A percentile compares a stretch with the other conserved stretches of the same genome.
Conservation (phyloP, 352 stramenopile genomes). For the Phytopythium vexans region DNA sequence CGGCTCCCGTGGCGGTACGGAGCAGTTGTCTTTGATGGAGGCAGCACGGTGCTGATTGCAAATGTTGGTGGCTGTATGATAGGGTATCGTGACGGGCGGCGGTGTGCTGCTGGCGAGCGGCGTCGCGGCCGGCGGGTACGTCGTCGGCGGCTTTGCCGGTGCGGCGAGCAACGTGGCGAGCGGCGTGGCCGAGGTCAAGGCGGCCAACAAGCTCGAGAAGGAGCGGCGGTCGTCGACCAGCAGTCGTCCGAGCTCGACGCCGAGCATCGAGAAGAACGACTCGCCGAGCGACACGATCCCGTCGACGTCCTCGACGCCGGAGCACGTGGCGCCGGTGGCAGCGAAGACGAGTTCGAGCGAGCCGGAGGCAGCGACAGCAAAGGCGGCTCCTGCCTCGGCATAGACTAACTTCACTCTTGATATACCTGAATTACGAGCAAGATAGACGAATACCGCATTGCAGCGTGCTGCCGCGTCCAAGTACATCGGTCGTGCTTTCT, state of each 20-base stretch:
- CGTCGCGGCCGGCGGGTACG: constrained; percentile 70
- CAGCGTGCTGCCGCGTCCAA: too few species aligned
- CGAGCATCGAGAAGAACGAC: constrained; percentile 2
- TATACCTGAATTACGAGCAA: too few species aligned
- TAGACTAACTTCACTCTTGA: too few species aligned
- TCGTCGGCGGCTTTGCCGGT: constrained; percentile 80
- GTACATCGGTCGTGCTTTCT: too few species aligned
- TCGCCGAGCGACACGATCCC: neutral
- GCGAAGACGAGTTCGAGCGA: too few species aligned
- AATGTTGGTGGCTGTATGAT: neutral
- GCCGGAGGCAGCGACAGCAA: too few species aligned
- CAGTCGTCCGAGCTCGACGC: neutral
- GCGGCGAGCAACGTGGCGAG: constrained; percentile 80
- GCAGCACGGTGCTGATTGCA: neutral
- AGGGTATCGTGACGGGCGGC: constrained; percentile 76
- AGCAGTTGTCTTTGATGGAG: neutral
- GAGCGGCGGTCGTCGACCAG: constrained; percentile 39
- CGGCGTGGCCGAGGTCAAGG: constrained; percentile 78
- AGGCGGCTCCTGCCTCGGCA: too few species aligned
- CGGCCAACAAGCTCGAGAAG: constrained; percentile 72
- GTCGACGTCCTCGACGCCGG: too few species aligned
- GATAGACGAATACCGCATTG: too few species aligned
- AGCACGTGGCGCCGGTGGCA: too few species aligned
- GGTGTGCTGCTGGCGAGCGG: constrained; percentile 73
- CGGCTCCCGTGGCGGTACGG: constrained; percentile 75